phyloP scores from a whole-genome alignment of 306 rosid genomes.

The Dryas octopetala region DNA sequence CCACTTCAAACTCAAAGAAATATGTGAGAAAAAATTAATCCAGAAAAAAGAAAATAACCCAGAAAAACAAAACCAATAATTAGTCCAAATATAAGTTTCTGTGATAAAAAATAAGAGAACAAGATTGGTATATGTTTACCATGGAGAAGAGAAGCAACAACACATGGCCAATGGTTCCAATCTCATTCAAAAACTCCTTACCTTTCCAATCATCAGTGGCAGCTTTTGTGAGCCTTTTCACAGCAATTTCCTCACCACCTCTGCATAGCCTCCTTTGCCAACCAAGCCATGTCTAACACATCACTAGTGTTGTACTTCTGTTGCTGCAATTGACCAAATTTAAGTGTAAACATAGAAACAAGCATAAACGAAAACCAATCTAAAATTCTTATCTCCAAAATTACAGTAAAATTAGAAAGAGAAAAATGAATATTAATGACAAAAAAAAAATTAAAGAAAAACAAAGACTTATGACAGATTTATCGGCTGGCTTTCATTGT shows the following conservation, averaged over 20 bases:
- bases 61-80: constrained; percentile 10
- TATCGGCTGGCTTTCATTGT: too few species aligned
- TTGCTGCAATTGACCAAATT: too few species aligned
- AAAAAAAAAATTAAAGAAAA: too few species aligned
- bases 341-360: too few species aligned
- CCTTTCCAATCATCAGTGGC: constrained; percentile 79
- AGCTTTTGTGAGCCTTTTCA: constrained; percentile 74
- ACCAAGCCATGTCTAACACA: constrained; percentile 30
- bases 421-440: too few species aligned
- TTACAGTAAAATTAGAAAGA: too few species aligned
- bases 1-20: not conserved
- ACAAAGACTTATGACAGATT: too few species aligned
- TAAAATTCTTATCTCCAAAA: too few species aligned
- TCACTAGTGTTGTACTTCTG: too few species aligned
- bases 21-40: not conserved
- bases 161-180: constrained; percentile 92
- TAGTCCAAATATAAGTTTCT: too few species aligned
- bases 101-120: not conserved
- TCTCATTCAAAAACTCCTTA: constrained; percentile 87
- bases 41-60: not conserved
- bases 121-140: constrained; percentile 42
- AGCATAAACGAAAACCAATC: too few species aligned
- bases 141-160: constrained; percentile 83
- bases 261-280: constrained; percentile 92
- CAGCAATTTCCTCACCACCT: constrained; percentile 72